Percentiles rank a stretch among this genome's conserved stretches.
These are phyloP conservation scores for Drechslerella coelobrocha DNA, from an alignment of 2,329 filamentous ascomycete genomes.

Conservation along the genomic window DNA sequence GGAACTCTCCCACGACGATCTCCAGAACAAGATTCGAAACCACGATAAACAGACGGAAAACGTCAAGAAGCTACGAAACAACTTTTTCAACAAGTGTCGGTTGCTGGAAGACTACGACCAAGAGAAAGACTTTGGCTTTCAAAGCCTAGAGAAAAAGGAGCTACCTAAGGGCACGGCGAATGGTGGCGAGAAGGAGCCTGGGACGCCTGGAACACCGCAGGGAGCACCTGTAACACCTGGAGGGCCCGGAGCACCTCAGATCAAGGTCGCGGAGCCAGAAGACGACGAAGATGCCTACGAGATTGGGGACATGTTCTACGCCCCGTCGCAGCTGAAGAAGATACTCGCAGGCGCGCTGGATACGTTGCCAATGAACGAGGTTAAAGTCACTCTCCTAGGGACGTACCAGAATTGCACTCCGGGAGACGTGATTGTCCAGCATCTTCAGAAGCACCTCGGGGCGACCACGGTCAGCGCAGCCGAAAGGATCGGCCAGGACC, in stretches of 20 bases:
- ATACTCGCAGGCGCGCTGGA: conserved; percentile 85
- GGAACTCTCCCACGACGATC: conserved; percentile 91
- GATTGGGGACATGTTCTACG: conserved; percentile 86
- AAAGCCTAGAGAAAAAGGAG: conserved; percentile 70
- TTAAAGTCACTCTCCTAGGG: conserved; percentile 93
- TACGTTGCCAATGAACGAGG: conserved; percentile 84
- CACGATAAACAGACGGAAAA: conserved; percentile 89
- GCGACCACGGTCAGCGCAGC: conserved; percentile 86
- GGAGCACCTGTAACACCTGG: conserved; percentile 59
- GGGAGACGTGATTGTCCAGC: conserved; percentile 93
- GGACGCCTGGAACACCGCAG: conserved; percentile 57
- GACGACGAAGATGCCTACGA: conserved; percentile 84
- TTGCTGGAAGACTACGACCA: conserved; percentile 95
- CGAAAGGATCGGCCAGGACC: conserved; percentile 91
- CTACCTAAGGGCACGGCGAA: conserved; percentile 66
- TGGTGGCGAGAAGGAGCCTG: conserved; percentile 57
- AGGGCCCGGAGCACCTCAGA: conserved; percentile 70
- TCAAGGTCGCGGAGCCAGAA: conserved; percentile 77
- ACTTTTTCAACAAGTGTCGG: conserved; percentile 99
- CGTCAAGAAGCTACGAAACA: conserved; percentile 90
- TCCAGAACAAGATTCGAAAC: conserved; percentile 87
- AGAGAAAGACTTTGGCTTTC: conserved; percentile 97
- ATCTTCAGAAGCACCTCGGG: conserved; percentile 86
- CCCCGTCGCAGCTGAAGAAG: conserved; percentile 86
- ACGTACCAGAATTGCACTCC: conserved; percentile 92